Evolutionary conservation across 371 early-diverging fungal species (phyloP).

Genomic region (Mortierella sp.): DNA sequence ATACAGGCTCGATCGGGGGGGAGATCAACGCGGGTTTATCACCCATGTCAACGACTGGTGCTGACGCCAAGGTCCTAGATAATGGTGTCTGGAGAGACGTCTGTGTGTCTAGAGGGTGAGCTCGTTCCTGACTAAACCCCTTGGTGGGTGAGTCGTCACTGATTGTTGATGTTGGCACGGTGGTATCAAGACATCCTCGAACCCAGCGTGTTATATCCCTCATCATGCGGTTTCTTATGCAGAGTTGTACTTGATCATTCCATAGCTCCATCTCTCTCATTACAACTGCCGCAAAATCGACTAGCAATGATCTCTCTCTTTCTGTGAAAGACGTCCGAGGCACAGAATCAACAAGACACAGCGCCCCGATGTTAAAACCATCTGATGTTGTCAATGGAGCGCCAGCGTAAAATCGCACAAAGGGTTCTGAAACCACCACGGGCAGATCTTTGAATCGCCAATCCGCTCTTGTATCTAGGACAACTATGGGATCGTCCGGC

Average conservation of each 20-base stretch:
- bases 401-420: slow-evolving; percentile 56
- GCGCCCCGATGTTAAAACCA: slow-evolving; percentile 51
- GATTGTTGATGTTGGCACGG: slow-evolving; percentile 9
- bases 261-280: slow-evolving; percentile 61
- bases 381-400: slow-evolving; percentile 55
- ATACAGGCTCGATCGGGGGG: slow-evolving; percentile 32
- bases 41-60: background rate
- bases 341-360: slow-evolving; percentile 50
- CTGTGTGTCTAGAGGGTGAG: slow-evolving; percentile 4
- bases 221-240: slow-evolving; percentile 57
- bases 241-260: slow-evolving; percentile 56
- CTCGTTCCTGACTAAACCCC: background rate
- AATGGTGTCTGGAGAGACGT: slow-evolving; percentile 8
- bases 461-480: slow-evolving; percentile 47
- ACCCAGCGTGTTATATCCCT: slow-evolving; percentile 54
- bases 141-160: slow-evolving; percentile 1
- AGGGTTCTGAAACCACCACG: slow-evolving; percentile 17
- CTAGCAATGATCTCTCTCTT: slow-evolving; percentile 27
- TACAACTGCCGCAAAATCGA: slow-evolving; percentile 57
- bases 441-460: slow-evolving; percentile 56
- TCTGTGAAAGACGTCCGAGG: slow-evolving; percentile 39
- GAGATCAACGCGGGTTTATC: slow-evolving; percentile 21
- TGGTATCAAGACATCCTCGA: slow-evolving; percentile 44
- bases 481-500: slow-evolving; percentile 47
- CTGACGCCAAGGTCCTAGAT: background rate